phyloP scores from a whole-genome alignment of 1,284 basidiomycete species.

The Marasmius oreades region DNA sequence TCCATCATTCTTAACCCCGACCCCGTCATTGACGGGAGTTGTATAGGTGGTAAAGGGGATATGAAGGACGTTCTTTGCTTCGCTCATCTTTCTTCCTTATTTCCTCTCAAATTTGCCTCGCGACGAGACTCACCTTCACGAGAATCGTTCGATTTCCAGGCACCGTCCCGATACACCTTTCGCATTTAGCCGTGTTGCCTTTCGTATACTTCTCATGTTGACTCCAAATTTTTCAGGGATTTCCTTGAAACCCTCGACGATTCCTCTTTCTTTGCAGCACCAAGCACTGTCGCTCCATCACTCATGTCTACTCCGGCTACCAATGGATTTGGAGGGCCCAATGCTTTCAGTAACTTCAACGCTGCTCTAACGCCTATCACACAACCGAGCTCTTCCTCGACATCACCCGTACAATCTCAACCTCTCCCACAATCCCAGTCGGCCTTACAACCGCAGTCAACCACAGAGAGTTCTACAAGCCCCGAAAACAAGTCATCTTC shows the following conservation, averaged over 20 bases:
- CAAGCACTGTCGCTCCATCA: slow-evolving; percentile 42
- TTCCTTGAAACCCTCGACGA: slow-evolving; percentile 80
- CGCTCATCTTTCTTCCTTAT: slow-evolving; percentile 5
- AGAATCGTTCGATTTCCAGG: background rate
- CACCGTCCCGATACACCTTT: background rate
- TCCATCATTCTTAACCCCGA: no score
- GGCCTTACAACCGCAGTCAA: slow-evolving; percentile 3
- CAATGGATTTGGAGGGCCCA: slow-evolving; percentile 31
- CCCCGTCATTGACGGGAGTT: no score
- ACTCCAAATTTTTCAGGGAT: slow-evolving; percentile 45
- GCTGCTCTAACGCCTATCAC: slow-evolving; percentile 12
- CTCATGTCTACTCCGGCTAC: slow-evolving; percentile 31
- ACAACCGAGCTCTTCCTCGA: slow-evolving; percentile 18
- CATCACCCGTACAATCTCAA: slow-evolving; percentile 14
- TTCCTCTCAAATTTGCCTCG: background rate
- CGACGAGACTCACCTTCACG: background rate
- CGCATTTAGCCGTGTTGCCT: background rate
- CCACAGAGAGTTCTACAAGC: slow-evolving; percentile 9
- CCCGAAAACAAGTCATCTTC: slow-evolving; percentile 17
- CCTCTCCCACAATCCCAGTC: slow-evolving; percentile 11
- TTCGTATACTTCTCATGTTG: background rate
- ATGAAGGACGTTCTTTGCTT: background rate
- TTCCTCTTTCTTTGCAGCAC: slow-evolving; percentile 60
- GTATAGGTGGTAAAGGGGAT: no score
- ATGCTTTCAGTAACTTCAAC: slow-evolving; percentile 18